Conservation (phyloP, 768 basidiomycete genomes). For the Auricularia cornea region DNA sequence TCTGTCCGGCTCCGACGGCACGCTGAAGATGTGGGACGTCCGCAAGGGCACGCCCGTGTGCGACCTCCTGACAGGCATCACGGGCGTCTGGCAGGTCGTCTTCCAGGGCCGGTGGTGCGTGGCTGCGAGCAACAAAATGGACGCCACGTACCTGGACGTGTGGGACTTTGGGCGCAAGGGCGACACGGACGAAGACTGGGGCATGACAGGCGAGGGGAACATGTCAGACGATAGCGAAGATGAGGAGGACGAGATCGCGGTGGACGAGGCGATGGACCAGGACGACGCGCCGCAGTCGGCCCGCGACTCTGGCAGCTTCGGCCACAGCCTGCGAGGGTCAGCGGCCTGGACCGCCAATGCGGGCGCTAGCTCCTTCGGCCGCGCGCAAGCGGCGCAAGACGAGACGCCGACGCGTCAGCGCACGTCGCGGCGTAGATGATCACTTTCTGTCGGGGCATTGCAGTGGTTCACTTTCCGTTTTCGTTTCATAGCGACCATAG, state of each 20-base stretch:
- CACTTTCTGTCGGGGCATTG: no score
- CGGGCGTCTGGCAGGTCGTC: constrained; percentile 96
- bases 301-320: not conserved
- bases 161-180: constrained; percentile 78
- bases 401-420: not conserved
- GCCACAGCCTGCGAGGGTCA: not conserved
- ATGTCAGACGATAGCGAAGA: constrained; percentile 58
- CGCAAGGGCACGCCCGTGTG: constrained; percentile 77
- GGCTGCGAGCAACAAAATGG: constrained; percentile 78
- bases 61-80: constrained; percentile 84
- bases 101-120: constrained; percentile 94
- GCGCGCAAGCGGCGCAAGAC: not conserved
- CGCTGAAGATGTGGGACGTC: constrained; percentile 97
- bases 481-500: no score
- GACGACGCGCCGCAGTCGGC: not conserved
- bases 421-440: not conserved
- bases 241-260: constrained; percentile 37
- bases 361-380: not conserved
- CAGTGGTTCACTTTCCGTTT: no score
- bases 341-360: not conserved
- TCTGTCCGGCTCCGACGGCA: constrained; percentile 89
- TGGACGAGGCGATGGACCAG: constrained; percentile 26
- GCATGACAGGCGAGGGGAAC: constrained; percentile 68
- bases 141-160: constrained; percentile 74
- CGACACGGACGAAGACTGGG: constrained; percentile 61